phyloP scores from a whole-genome alignment of 164 flowering plant species.

The Brasenia schreberi region DNA sequence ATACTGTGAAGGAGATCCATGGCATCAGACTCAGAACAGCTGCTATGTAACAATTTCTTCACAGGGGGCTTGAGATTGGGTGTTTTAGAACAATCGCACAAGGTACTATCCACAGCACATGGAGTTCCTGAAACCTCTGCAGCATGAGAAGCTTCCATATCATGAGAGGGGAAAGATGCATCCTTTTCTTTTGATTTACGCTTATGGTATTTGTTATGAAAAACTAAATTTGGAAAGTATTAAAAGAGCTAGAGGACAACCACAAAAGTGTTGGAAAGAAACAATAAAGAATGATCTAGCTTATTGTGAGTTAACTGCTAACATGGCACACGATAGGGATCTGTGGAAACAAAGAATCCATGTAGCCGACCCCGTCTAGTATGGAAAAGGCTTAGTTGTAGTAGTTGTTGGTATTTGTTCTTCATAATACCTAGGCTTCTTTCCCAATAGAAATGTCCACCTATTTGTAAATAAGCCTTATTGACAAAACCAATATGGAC shows the following conservation, averaged over 20 bases:
- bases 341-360: no score
- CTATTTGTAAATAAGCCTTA: slow-evolving; percentile 57
- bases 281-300: no score
- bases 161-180: background rate
- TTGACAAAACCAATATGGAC: slow-evolving; percentile 65
- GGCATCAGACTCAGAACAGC: slow-evolving; percentile 23
- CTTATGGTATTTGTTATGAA: background rate
- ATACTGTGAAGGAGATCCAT: slow-evolving; percentile 35
- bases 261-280: no score
- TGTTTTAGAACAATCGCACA: background rate
- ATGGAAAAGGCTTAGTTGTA: no score
- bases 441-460: slow-evolving; percentile 78
- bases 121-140: background rate
- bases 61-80: background rate
- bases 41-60: background rate
- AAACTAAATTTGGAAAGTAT: no score
- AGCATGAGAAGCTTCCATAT: background rate
- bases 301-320: no score
- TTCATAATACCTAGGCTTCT: background rate
- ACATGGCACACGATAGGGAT: no score
- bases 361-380: no score
- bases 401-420: background rate
- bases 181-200: background rate
- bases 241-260: no score
- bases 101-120: background rate